These are phyloP conservation scores for Arthrobotrys conoides DNA, from an alignment of 2,329 filamentous ascomycete genomes.

Conservation along the genomic window DNA sequence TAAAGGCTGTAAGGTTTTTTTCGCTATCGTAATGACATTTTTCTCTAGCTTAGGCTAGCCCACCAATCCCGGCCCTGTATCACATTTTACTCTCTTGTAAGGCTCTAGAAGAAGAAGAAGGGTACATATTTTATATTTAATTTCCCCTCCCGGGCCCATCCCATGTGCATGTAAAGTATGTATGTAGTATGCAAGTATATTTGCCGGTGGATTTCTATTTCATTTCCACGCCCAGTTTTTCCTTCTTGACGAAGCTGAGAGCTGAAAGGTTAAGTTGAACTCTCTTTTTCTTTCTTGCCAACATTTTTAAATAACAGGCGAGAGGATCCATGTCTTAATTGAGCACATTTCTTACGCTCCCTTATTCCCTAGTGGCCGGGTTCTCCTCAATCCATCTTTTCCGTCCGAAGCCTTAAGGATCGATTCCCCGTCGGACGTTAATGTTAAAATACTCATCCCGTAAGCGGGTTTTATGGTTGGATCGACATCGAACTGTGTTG, in stretches of 20 bases:
- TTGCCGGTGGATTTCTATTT: neutral
- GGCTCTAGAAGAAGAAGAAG: neutral
- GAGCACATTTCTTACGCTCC: constrained; percentile 6
- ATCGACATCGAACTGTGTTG: constrained; percentile 32
- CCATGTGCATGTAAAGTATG: too few relatives aligned
- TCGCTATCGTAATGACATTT: neutral
- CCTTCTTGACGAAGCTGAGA: neutral
- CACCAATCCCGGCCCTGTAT: constrained; percentile 10
- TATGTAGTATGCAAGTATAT: neutral
- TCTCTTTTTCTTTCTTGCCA: neutral
- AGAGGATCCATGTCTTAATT: constrained; percentile 8
- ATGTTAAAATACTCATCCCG: neutral
- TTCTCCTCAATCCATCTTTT: constrained; percentile 8
- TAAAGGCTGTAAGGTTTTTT: constrained; percentile 37
- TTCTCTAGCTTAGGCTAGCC: too few relatives aligned
- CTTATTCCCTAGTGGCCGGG: neutral
- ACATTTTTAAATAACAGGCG: constrained; percentile 12
- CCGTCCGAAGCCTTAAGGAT: constrained; percentile 12
- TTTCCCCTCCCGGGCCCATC: neutral
- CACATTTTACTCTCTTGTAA: constrained; percentile 35
- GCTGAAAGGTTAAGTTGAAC: neutral
- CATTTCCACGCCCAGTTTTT: too few relatives aligned
- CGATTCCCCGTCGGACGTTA: neutral
- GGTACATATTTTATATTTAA: constrained; percentile 11
- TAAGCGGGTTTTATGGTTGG: neutral